These are phyloP conservation scores for Sarcomyxa edulis DNA, from an alignment of 768 basidiomycete genomes.

Conservation along the genomic window DNA sequence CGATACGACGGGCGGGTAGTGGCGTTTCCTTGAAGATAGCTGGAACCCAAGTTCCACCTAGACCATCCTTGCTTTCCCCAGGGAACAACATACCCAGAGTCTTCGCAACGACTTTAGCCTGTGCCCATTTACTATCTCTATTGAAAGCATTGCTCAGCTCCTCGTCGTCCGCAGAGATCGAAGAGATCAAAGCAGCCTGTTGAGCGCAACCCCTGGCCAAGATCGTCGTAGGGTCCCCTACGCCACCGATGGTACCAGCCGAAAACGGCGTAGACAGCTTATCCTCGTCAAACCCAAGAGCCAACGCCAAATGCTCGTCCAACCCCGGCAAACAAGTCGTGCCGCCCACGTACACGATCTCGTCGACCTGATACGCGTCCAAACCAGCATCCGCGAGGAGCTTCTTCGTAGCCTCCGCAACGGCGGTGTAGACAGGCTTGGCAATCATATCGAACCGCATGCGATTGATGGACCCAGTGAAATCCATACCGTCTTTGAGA, in stretches of 20 bases:
- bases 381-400: constrained; percentile 48
- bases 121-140: constrained; percentile 30
- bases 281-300: constrained; percentile 53
- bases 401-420: constrained; percentile 43
- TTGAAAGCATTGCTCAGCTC: constrained; percentile 50
- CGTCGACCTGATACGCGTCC: constrained; percentile 67
- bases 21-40: constrained; percentile 68
- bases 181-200: constrained; percentile 61
- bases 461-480: constrained; percentile 57
- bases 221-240: constrained; percentile 74
- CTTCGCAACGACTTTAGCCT: constrained; percentile 50
- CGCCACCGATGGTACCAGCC: constrained; percentile 61
- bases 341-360: constrained; percentile 78
- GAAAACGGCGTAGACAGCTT: constrained; percentile 64
- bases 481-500: constrained; percentile 90
- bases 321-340: constrained; percentile 71
- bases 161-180: constrained; percentile 38
- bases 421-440: constrained; percentile 51
- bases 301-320: constrained; percentile 46
- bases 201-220: constrained; percentile 73
- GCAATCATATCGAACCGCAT: constrained; percentile 63
- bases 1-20: constrained; percentile 58
- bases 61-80: constrained; percentile 29
- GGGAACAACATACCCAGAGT: constrained; percentile 70
- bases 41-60: constrained; percentile 64